Evolutionary conservation across 2,329 filamentous ascomycete genomes (phyloP).

Genomic region (Nakataea oryzae): DNA sequence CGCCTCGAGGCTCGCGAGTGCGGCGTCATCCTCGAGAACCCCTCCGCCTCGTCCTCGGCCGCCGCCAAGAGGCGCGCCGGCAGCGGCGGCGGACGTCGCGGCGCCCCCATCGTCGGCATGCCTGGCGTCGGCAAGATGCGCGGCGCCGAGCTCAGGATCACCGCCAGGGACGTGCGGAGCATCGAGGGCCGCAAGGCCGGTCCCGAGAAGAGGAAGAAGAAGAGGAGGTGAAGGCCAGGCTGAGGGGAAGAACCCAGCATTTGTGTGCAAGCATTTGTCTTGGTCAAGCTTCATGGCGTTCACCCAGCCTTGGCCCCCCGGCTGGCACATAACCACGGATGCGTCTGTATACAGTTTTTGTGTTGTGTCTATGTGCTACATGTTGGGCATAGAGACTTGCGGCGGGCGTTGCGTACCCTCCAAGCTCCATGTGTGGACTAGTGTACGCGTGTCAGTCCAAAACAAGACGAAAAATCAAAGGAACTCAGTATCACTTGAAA

Average conservation of each 20-base stretch:
- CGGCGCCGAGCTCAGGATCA: constrained; percentile 70
- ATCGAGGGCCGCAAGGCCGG: constrained; percentile 46
- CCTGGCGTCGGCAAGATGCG: constrained; percentile 73
- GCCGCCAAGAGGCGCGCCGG: constrained; percentile 29
- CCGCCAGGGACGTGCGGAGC: constrained; percentile 61
- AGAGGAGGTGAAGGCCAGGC: constrained; percentile 25
- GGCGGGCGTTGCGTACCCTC: too few relatives aligned
- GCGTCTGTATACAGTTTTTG: too few relatives aligned
- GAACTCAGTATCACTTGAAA: too few relatives aligned
- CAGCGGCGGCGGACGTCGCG: constrained; percentile 21
- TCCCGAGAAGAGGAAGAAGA: constrained; percentile 16
- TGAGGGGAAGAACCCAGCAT: neutral
- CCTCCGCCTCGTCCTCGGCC: constrained; percentile 21
- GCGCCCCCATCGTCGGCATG: constrained; percentile 44
- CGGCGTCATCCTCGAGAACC: constrained; percentile 73
- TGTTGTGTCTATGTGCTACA: too few relatives aligned
- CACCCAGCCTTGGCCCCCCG: too few relatives aligned
- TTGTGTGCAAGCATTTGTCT: too few relatives aligned
- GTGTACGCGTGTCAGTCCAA: too few relatives aligned
- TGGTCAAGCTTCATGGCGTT: too few relatives aligned
- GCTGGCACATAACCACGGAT: too few relatives aligned
- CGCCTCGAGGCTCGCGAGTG: constrained; percentile 78
- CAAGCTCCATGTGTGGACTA: too few relatives aligned
- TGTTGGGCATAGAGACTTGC: too few relatives aligned
- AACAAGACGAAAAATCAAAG: too few relatives aligned